phyloP scores from a whole-genome alignment of 1,139 yeast genomes.

The Candida sp. region DNA sequence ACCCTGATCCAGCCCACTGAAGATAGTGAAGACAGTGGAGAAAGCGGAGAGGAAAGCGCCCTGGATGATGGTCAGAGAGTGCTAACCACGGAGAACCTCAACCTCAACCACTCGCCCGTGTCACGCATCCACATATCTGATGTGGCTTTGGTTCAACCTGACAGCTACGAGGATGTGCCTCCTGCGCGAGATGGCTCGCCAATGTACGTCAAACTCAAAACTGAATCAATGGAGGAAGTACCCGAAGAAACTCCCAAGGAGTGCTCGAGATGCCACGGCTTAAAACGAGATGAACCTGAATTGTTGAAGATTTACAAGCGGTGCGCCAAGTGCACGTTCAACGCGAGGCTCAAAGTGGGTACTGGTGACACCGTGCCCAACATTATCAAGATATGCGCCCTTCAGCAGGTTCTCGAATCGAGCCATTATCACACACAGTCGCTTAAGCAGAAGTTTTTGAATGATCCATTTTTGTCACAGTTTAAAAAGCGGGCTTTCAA shows the following conservation, averaged over 20 bases:
- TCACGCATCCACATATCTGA: neutral
- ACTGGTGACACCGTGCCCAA: neutral
- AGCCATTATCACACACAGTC: neutral
- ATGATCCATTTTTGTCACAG: neutral
- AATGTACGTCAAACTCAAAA: neutral
- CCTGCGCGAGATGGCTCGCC: neutral
- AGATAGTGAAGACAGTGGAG: neutral
- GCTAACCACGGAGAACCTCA: neutral
- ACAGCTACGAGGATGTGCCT: neutral
- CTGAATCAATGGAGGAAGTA: neutral
- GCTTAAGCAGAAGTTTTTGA: neutral
- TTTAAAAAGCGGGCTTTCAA: neutral
- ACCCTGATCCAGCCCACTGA: neutral
- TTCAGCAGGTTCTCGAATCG: neutral
- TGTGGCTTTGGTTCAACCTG: neutral
- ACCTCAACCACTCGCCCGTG: neutral
- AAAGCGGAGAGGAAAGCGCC: neutral
- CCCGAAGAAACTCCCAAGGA: neutral
- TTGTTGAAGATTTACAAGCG: neutral
- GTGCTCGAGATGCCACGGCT: neutral
- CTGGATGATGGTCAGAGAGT: neutral
- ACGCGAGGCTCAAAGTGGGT: neutral
- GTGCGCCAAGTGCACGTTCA: neutral
- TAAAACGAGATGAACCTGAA: neutral
- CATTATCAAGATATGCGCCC: neutral